Conservation (phyloP, 1,139 yeast genomes). For the Zygoascus hellenicus region DNA sequence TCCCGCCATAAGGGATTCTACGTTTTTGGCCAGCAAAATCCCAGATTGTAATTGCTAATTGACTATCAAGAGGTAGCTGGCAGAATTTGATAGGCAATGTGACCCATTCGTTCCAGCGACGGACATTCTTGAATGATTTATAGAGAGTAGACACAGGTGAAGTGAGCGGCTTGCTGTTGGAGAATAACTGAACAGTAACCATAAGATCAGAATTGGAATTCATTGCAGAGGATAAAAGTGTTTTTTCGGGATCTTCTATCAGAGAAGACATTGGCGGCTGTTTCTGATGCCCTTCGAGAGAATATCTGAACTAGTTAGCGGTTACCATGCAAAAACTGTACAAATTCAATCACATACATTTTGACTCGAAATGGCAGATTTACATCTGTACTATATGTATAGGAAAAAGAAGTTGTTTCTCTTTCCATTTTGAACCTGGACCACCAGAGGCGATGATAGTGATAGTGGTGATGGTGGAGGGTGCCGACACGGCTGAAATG, state of each 20-base stretch:
- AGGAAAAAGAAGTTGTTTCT: slow-evolving; percentile 41
- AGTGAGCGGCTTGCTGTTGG: slow-evolving; percentile 58
- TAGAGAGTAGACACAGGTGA: slow-evolving; percentile 64
- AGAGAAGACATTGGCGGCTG: slow-evolving; percentile 49
- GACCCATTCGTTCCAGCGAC: slow-evolving; percentile 56
- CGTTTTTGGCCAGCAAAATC: slow-evolving; percentile 54
- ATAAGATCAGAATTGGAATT: slow-evolving; percentile 44
- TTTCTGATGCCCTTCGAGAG: slow-evolving; percentile 45
- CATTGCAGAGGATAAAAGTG: slow-evolving; percentile 20
- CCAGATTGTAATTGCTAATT: slow-evolving; percentile 57
- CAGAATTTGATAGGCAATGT: slow-evolving; percentile 63
- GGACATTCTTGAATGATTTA: slow-evolving; percentile 46
- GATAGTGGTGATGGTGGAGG: background rate
- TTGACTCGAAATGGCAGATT: slow-evolving; percentile 50
- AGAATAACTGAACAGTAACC: slow-evolving; percentile 55
- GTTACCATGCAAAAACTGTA: slow-evolving; percentile 4
- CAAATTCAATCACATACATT: slow-evolving; percentile 27
- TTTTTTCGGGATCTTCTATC: slow-evolving; percentile 45
- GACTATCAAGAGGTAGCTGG: slow-evolving; percentile 60
- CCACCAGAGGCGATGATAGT: no score
- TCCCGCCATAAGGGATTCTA: slow-evolving; percentile 49
- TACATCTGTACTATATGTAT: slow-evolving; percentile 72
- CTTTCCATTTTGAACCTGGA: slow-evolving; percentile 4
- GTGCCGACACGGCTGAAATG: background rate
- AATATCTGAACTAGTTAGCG: slow-evolving; percentile 22